phyloP scores from a whole-genome alignment of 768 basidiomycete species.

The Megacollybia marginata region DNA sequence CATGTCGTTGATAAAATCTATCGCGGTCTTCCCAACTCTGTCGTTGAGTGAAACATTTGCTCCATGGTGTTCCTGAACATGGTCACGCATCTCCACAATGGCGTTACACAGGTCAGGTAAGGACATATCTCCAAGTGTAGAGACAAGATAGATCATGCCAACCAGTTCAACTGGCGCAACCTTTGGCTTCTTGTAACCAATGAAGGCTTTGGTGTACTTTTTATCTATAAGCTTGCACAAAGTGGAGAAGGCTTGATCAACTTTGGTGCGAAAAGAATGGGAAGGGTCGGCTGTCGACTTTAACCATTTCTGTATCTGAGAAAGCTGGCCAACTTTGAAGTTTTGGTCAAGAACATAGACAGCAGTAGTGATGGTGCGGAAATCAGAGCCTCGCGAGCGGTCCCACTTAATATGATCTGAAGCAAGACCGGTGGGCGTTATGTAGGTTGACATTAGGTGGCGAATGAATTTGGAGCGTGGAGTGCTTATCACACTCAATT shows the following conservation, averaged over 20 bases:
- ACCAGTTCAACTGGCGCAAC: slow-evolving; percentile 69
- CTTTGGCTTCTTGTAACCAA: slow-evolving; percentile 28
- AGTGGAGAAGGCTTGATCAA: slow-evolving; percentile 37
- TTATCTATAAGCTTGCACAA: slow-evolving; percentile 35
- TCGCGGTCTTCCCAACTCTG: no score
- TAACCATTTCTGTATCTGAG: slow-evolving; percentile 48
- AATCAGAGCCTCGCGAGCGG: slow-evolving; percentile 43
- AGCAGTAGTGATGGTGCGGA: slow-evolving; percentile 49
- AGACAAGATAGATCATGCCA: slow-evolving; percentile 45
- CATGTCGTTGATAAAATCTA: no score
- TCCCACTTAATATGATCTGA: slow-evolving; percentile 24
- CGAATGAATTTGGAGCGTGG: slow-evolving; percentile 54
- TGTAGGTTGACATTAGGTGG: slow-evolving; percentile 38
- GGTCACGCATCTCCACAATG: slow-evolving; percentile 41
- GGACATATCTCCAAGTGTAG: slow-evolving; percentile 32
- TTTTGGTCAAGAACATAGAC: slow-evolving; percentile 28
- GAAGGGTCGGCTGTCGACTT: slow-evolving; percentile 22
- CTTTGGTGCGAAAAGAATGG: slow-evolving; percentile 19
- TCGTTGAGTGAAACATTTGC: no score
- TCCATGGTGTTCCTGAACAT: no score
- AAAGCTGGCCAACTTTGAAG: slow-evolving; percentile 21
- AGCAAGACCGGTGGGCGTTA: slow-evolving; percentile 27
- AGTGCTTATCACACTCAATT: slow-evolving; percentile 58
- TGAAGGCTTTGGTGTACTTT: slow-evolving; percentile 27
- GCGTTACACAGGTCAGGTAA: slow-evolving; percentile 33